Evolutionary conservation across 106 monocot genomes (phyloP).

Genomic region (Dactylorhiza incarnata): DNA sequence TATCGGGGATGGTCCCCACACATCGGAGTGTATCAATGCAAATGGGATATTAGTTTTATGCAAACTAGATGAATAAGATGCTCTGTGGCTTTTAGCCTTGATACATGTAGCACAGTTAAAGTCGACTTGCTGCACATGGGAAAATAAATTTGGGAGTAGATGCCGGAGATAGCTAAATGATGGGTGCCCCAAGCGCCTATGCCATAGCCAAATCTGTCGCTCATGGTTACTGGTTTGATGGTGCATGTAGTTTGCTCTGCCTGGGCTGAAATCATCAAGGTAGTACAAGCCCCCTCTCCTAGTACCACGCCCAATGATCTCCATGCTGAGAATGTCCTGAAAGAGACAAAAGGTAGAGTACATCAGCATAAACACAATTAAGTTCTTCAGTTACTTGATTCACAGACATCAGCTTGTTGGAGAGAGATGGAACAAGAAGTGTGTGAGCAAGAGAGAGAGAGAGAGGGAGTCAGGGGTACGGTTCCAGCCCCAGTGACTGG

Average conservation of each 20-base stretch:
- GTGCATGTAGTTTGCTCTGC: not conserved
- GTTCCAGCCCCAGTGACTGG: conserved; percentile 10
- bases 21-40: conserved; percentile 5
- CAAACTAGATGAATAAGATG: not conserved
- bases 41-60: conserved; percentile 6
- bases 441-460: conserved; percentile 1
- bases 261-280: conserved; percentile 4
- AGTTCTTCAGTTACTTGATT: not conserved
- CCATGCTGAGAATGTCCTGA: conserved; percentile 17
- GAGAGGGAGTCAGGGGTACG: not conserved
- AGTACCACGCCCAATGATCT: conserved; percentile 8
- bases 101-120: conserved; percentile 12
- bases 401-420: not conserved
- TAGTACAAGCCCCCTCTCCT: no score
- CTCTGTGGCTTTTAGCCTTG: conserved; percentile 2
- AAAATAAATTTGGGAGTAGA: conserved; percentile 2
- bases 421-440: conserved; percentile 13
- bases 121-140: not conserved
- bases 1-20: conserved; percentile 12
- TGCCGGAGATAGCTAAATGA: not conserved
- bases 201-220: conserved; percentile 9
- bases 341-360: conserved; percentile 14
- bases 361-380: conserved; percentile 9
- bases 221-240: not conserved
- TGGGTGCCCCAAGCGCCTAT: conserved; percentile 7